Evolutionary conservation across 2,329 filamentous ascomycete genomes (phyloP), one percentile per base, ranked within the genome.

Genomic region (Aspergillus sp.): DNA sequence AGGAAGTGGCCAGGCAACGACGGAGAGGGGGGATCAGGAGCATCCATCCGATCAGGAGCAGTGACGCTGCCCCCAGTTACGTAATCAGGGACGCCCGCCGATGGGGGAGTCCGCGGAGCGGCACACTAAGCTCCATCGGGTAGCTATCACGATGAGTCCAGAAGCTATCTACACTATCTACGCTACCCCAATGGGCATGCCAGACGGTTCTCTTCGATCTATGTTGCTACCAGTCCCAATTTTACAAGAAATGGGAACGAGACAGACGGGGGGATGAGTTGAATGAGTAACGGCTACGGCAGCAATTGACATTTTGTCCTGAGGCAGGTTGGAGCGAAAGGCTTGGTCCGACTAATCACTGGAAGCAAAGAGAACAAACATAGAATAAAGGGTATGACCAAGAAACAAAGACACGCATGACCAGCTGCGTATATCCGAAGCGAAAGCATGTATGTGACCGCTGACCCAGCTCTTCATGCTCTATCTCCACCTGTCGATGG

Each of bases 1-100:
- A 36, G 68, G 69, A 63, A 23, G 61, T 41, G 63, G 50, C 47
- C 55, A 66, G 63, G 57, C 58, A 62, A 61, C 51, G 58, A 63
- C 64, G 57, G 60, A 50, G 30, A 50, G 30, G 39, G 27, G 27
- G 61, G 54, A 48, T 62, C 60, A 66, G 63, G 64, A 64, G 62
- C 58, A 53, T 65, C 61, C 19, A 42, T 27, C 38, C 54, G 41
- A 57, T 69, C 67, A 71, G 69, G 69, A 71, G 70, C 64, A 27
- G 69, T 71, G 71, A 71, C 68, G 70, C 70, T 49, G 15, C 17
- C 27, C 68, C 61, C 25, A 49, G 47, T 50, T 50, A 50, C 47
- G 30, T 50, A 51, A 49, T 64, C 66, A 69, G 67, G 64, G 69
- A 71, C 71, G 65, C 64, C 64, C 19, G 11, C 11, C 10, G 41